phyloP scores from a whole-genome alignment of 225 moss, liverwort and hornwort genomes.

The Takakia lepidozioides region DNA sequence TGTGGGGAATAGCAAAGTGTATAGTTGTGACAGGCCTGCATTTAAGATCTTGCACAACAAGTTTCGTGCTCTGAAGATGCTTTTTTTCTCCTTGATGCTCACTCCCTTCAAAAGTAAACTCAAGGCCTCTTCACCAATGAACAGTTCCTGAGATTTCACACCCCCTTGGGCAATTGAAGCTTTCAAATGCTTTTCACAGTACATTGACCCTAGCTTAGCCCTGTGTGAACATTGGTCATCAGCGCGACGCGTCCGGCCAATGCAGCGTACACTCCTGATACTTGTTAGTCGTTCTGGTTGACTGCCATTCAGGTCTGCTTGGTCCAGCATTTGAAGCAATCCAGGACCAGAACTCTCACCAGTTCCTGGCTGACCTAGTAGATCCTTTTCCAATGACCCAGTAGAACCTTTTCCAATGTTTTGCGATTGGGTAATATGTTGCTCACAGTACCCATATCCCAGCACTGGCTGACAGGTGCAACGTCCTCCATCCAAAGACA shows the following conservation, averaged over 20 bases:
- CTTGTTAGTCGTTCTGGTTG: slow-evolving; percentile 23
- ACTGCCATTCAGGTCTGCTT: no score
- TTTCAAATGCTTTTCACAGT: slow-evolving; percentile 39
- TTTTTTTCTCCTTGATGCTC: slow-evolving; percentile 33
- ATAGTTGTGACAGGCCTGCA: slow-evolving; percentile 28
- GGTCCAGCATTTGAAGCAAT: no score
- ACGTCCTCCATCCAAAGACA: no score
- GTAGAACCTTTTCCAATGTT: no score
- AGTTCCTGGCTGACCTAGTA: no score
- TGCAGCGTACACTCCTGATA: slow-evolving; percentile 23
- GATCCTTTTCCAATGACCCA: no score
- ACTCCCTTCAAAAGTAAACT: slow-evolving; percentile 28
- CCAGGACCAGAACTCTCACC: neutral
- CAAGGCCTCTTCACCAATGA: slow-evolving; percentile 24
- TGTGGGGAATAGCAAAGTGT: no score
- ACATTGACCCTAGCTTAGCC: slow-evolving; percentile 34
- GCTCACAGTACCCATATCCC: no score
- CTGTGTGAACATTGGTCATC: slow-evolving; percentile 62
- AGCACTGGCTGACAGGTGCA: no score
- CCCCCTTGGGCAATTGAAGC: slow-evolving; percentile 25
- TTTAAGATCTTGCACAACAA: slow-evolving; percentile 66
- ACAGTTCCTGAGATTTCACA: slow-evolving; percentile 10
- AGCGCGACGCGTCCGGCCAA: slow-evolving; percentile 52
- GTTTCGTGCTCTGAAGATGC: slow-evolving; percentile 44
- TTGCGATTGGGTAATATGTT: no score